Conservation (phyloP, 768 basidiomycete genomes). For the Podaxis pistillaris region DNA sequence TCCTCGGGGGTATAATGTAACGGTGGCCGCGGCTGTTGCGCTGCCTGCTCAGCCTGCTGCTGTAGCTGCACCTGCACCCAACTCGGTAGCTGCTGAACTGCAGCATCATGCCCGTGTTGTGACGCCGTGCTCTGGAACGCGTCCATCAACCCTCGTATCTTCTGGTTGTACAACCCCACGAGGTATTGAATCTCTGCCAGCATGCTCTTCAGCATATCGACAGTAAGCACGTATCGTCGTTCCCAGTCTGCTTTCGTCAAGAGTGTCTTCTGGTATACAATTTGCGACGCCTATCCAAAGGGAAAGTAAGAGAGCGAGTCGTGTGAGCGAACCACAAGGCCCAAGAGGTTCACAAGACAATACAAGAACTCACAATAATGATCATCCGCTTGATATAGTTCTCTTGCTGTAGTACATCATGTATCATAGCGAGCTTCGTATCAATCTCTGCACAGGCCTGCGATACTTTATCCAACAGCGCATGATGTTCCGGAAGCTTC, state of each 20-base stretch:
- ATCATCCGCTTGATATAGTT: slow-evolving; percentile 15
- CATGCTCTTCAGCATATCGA: slow-evolving; percentile 13
- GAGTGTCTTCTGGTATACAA: slow-evolving; percentile 13
- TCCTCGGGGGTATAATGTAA: slow-evolving; percentile 8
- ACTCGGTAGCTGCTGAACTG: slow-evolving; percentile 13
- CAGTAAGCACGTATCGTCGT: slow-evolving; percentile 13
- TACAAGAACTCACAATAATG: slow-evolving; percentile 4
- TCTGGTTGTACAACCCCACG: slow-evolving; percentile 13
- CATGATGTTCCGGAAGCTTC: slow-evolving; percentile 14
- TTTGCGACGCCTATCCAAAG: slow-evolving; percentile 8
- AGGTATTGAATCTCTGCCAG: slow-evolving; percentile 14
- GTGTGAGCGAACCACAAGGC: neutral
- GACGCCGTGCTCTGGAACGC: slow-evolving; percentile 12
- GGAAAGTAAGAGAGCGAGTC: neutral
- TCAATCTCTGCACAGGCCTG: slow-evolving; percentile 14
- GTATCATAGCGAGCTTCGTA: slow-evolving; percentile 15
- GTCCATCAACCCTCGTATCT: slow-evolving; percentile 12
- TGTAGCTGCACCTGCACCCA: slow-evolving; percentile 15
- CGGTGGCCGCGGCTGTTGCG: neutral
- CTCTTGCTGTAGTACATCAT: slow-evolving; percentile 14
- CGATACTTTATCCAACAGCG: slow-evolving; percentile 13
- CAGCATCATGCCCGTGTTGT: slow-evolving; percentile 10
- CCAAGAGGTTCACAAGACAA: neutral
- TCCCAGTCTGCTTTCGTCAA: slow-evolving; percentile 14
- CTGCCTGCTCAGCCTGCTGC: slow-evolving; percentile 11